Conservation (phyloP, 352 stramenopile species). For the Pythium dissimile region DNA sequence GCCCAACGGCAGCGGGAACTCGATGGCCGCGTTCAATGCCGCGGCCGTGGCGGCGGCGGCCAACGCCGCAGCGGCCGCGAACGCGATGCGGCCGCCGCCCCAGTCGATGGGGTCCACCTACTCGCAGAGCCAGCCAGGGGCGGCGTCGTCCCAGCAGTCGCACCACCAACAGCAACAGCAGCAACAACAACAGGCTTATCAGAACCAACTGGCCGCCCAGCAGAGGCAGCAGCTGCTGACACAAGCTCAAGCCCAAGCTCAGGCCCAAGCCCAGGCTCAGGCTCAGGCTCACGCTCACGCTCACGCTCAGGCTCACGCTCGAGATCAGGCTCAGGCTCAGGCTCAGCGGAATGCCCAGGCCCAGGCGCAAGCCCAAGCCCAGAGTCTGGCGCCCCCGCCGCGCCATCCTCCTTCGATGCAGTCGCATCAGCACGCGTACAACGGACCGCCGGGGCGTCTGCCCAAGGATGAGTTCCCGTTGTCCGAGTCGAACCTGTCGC, state of each 20-base stretch:
- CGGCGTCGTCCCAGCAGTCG: background rate
- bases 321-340: constrained; percentile 14
- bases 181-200: constrained; percentile 23
- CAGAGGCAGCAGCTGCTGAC: constrained; percentile 30
- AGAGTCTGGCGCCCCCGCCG: constrained; percentile 20
- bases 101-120: background rate
- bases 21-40: constrained; percentile 15
- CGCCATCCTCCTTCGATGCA: constrained; percentile 22
- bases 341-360: too few species aligned
- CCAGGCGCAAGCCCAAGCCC: constrained; percentile 14
- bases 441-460: background rate
- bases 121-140: background rate
- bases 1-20: constrained; percentile 1
- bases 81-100: constrained; percentile 9
- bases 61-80: constrained; percentile 10
- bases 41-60: constrained; percentile 4
- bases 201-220: constrained; percentile 19
- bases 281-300: too few species aligned
- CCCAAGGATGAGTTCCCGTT: constrained; percentile 11
- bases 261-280: constrained; percentile 12
- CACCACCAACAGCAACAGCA: constrained; percentile 22
- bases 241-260: constrained; percentile 15
- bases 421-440: constrained; percentile 21
- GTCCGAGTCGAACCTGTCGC: background rate
- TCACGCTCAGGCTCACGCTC: too few species aligned